Conservation (phyloP, 805 yeast genomes). For the Sungouiella thailandica region DNA sequence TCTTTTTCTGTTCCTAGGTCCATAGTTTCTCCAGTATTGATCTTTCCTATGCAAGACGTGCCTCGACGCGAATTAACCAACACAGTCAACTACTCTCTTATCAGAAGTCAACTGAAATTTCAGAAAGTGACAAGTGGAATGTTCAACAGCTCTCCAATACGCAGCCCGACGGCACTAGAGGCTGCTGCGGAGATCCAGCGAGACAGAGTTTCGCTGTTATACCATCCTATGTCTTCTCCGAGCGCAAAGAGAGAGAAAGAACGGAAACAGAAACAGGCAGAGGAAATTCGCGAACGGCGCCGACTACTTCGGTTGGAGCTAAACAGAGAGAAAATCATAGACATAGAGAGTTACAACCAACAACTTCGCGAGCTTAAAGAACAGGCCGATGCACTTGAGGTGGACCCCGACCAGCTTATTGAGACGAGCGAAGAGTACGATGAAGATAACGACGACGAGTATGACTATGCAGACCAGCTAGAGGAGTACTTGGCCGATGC, state of each 20-base stretch:
- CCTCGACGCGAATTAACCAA: no score
- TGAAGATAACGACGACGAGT: neutral
- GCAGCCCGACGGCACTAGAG: slow-evolving; percentile 4
- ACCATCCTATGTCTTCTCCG: slow-evolving; percentile 15
- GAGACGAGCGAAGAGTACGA: slow-evolving; percentile 6
- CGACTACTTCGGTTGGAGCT: slow-evolving; percentile 9
- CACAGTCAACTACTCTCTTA: no score
- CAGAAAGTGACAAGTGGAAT: no score
- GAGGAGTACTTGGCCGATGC: slow-evolving; percentile 12
- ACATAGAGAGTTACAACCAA: slow-evolving; percentile 5
- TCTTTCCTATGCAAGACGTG: no score
- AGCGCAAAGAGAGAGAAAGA: slow-evolving; percentile 2
- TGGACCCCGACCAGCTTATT: slow-evolving; percentile 7
- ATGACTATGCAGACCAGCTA: slow-evolving; percentile 10
- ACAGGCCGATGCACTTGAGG: slow-evolving; percentile 10
- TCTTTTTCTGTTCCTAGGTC: no score
- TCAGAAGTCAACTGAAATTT: no score
- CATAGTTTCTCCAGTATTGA: no score
- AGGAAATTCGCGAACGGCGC: slow-evolving; percentile 6
- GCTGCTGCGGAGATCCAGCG: slow-evolving; percentile 9
- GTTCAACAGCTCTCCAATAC: slow-evolving; percentile 10
- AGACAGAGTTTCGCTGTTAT: slow-evolving; percentile 8
- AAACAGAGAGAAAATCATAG: slow-evolving; percentile 10
- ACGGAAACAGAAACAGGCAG: slow-evolving; percentile 5
- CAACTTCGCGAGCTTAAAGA: slow-evolving; percentile 6